Percentiles rank a stretch among this genome's conserved stretches.
Conservation (phyloP, 352 stramenopile species). For the Globisporangium acanthophoron region DNA sequence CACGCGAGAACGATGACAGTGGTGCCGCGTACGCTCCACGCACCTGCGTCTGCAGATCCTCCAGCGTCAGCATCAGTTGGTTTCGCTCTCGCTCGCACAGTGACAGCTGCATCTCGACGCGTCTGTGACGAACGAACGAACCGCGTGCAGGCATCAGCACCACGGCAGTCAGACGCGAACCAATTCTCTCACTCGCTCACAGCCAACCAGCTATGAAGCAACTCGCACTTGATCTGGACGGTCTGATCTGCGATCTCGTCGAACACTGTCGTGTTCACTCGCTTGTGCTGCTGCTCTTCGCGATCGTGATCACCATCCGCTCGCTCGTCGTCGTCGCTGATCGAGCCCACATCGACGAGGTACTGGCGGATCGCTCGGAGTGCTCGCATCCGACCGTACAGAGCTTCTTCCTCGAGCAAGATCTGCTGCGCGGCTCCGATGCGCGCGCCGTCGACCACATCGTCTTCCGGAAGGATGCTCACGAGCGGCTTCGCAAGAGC, state of each 20-base stretch:
- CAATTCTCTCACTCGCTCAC: neutral
- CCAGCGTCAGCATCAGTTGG: slow-evolving; percentile 4
- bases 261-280: slow-evolving; percentile 14
- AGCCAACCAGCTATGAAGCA: neutral
- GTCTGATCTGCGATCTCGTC: slow-evolving; percentile 21
- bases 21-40: neutral
- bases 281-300: neutral
- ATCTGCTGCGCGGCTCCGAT: slow-evolving; percentile 24
- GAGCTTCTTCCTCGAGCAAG: slow-evolving; percentile 44
- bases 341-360: neutral
- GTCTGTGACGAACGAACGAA: neutral
- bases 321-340: too few relatives aligned
- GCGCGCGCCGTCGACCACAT: slow-evolving; percentile 33
- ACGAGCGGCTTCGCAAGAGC: slow-evolving; percentile 35
- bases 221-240: slow-evolving; percentile 16
- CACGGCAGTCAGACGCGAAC: neutral
- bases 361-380: slow-evolving; percentile 15
- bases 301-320: neutral
- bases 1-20: neutral
- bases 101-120: neutral
- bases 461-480: slow-evolving; percentile 40
- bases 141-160: neutral
- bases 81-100: slow-evolving; percentile 3
- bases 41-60: slow-evolving; percentile 12
- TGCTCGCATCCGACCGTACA: slow-evolving; percentile 25